A percentile compares a stretch with the other conserved stretches of the same genome.
Evolutionary conservation across 2,329 filamentous ascomycete genomes (phyloP).

Genomic region (Colletotrichum abscissum): DNA sequence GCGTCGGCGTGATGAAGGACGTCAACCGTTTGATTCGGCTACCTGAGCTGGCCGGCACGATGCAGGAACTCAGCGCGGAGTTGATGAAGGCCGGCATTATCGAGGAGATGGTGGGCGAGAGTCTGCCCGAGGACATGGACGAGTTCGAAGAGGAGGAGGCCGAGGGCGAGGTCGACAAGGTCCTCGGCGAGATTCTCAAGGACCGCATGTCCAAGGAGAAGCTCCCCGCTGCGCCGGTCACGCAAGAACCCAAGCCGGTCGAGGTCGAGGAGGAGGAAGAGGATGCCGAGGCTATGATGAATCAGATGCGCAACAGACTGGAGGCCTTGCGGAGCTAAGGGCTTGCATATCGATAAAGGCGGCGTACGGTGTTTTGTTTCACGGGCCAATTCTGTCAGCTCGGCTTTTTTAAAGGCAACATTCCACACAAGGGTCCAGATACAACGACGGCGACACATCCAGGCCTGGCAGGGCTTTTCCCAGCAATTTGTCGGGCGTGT

Average conservation of each 20-base stretch:
- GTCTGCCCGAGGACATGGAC: conserved; percentile 79
- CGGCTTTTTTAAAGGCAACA: conserved; percentile 1
- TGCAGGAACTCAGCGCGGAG: conserved; percentile 88
- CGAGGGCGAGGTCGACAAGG: conserved; percentile 88
- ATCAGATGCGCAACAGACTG: conserved; percentile 91
- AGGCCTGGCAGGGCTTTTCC: neutral
- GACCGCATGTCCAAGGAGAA: conserved; percentile 76
- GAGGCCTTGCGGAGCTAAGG: conserved; percentile 88
- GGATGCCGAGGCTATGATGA: conserved; percentile 89
- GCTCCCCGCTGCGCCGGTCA: conserved; percentile 65
- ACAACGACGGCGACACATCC: conserved; percentile 7
- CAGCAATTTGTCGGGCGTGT: neutral
- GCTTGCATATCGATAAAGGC: conserved; percentile 30
- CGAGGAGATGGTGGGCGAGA: conserved; percentile 95
- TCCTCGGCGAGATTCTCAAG: conserved; percentile 90
- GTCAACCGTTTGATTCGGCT: conserved; percentile 87
- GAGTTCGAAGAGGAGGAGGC: conserved; percentile 78
- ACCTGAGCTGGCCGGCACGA: conserved; percentile 88
- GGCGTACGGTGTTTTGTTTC: conserved; percentile 29
- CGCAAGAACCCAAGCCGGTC: conserved; percentile 62
- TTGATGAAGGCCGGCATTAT: conserved; percentile 96
- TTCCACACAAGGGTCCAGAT: neutral
- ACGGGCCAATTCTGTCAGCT: neutral
- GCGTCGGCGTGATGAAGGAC: conserved; percentile 95
- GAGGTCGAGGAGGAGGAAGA: conserved; percentile 74